Evolutionary conservation across 1,284 basidiomycete species (phyloP).

Genomic region (Sanghuangporus weigelae): DNA sequence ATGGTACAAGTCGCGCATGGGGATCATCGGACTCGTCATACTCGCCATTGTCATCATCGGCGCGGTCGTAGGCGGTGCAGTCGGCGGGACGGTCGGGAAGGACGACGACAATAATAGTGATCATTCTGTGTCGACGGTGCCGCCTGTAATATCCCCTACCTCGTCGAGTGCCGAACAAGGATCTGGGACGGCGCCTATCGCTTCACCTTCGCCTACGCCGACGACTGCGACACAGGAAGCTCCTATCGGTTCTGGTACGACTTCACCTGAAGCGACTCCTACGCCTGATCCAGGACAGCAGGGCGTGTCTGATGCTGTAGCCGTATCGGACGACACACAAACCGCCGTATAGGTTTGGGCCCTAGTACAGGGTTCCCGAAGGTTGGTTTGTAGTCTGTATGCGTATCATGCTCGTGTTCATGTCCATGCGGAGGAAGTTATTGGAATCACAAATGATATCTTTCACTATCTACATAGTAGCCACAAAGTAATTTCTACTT

Average conservation of each 20-base stretch:
- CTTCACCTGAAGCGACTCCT: too few relatives aligned
- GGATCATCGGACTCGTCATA: constrained; percentile 34
- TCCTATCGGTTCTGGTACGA: background rate
- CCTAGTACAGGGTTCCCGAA: too few relatives aligned
- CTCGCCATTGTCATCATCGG: constrained; percentile 40
- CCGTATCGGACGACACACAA: too few relatives aligned
- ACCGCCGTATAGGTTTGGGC: too few relatives aligned
- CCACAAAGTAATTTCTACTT: background rate
- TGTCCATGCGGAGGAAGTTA: background rate
- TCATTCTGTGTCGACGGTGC: background rate
- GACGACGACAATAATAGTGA: background rate
- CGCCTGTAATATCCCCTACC: background rate
- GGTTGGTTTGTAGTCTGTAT: too few relatives aligned
- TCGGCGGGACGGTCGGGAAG: constrained; percentile 41
- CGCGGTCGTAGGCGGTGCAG: constrained; percentile 55
- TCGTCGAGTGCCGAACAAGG: background rate
- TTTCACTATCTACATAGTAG: background rate
- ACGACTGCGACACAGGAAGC: background rate
- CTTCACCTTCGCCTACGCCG: background rate
- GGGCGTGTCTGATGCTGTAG: too few relatives aligned
- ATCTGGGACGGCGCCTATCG: background rate
- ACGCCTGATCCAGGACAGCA: too few relatives aligned
- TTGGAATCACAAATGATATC: background rate
- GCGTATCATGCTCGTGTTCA: background rate
- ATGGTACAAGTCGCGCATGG: constrained; percentile 32